phyloP scores from a whole-genome alignment of 2,329 filamentous ascomycete species.

The Trichoderma breve region DNA sequence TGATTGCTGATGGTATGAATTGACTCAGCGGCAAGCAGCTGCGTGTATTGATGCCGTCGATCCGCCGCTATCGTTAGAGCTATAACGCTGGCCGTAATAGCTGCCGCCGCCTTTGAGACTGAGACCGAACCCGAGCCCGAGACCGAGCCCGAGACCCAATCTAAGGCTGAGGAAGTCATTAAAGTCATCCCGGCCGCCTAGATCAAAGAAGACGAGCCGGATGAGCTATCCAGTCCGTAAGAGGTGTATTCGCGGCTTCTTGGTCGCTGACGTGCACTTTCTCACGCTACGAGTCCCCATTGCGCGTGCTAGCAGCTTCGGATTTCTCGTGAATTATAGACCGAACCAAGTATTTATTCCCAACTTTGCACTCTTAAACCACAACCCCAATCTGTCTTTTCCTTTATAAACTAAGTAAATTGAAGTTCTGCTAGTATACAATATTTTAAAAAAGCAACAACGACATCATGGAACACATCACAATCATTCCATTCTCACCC shows the following conservation, averaged over 20 bases:
- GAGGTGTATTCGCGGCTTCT: not conserved
- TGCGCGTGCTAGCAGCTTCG: not conserved
- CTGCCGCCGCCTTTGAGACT: no score
- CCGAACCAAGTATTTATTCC: not conserved
- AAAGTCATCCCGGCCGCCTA: no score
- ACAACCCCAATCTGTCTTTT: not conserved
- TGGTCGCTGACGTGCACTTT: not conserved
- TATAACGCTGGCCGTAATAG: no score
- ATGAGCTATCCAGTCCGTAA: no score
- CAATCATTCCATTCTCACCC: not conserved
- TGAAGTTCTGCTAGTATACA: not conserved
- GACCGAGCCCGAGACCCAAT: no score
- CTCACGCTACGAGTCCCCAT: not conserved
- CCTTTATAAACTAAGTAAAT: not conserved
- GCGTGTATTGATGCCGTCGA: not conserved
- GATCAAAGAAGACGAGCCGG: no score
- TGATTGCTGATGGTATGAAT: not conserved
- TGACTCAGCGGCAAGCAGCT: not conserved
- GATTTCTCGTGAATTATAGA: not conserved
- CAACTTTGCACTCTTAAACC: not conserved
- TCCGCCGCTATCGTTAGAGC: no score
- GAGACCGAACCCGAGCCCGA: no score
- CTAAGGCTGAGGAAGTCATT: no score
- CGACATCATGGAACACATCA: not conserved
- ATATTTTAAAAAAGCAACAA: rapidly evolving